Conservation (phyloP, 805 yeast genomes). For the Blastobotrys chiropterorum region DNA sequence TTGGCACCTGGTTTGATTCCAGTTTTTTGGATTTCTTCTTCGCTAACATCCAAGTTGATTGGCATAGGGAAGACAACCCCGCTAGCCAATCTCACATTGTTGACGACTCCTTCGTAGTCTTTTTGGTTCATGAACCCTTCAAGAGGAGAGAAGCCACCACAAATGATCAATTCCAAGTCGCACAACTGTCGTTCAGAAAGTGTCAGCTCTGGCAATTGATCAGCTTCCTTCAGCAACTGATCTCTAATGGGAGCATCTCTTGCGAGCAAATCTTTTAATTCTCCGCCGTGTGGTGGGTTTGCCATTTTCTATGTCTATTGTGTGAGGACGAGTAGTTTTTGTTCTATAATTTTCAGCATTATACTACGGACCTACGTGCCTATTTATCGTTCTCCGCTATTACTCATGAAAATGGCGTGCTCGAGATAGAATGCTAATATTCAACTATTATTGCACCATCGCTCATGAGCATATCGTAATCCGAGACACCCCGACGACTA, state of each 20-base stretch:
- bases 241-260: slow-evolving; percentile 65
- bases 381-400: too few species aligned
- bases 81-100: slow-evolving; percentile 58
- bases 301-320: slow-evolving; percentile 37
- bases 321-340: not conserved
- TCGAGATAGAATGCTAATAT: too few species aligned
- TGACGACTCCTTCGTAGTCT: slow-evolving; percentile 64
- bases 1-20: slow-evolving; percentile 49
- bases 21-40: slow-evolving; percentile 39
- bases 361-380: too few species aligned
- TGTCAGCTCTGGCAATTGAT: slow-evolving; percentile 37
- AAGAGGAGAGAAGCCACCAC: slow-evolving; percentile 91
- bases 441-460: too few species aligned
- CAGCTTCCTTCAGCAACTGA: slow-evolving; percentile 54
- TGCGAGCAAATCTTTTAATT: slow-evolving; percentile 72
- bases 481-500: too few species aligned
- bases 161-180: slow-evolving; percentile 83
- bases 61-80: slow-evolving; percentile 92
- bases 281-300: slow-evolving; percentile 84
- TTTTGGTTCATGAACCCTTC: slow-evolving; percentile 63
- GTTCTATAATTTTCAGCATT: not conserved
- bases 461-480: too few species aligned
- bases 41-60: slow-evolving; percentile 73
- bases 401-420: too few species aligned
- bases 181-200: slow-evolving; percentile 87